Base-by-base conservation (phyloP, 192 early-diverging fungal species). In the Entomortierella lignicola region DNA sequence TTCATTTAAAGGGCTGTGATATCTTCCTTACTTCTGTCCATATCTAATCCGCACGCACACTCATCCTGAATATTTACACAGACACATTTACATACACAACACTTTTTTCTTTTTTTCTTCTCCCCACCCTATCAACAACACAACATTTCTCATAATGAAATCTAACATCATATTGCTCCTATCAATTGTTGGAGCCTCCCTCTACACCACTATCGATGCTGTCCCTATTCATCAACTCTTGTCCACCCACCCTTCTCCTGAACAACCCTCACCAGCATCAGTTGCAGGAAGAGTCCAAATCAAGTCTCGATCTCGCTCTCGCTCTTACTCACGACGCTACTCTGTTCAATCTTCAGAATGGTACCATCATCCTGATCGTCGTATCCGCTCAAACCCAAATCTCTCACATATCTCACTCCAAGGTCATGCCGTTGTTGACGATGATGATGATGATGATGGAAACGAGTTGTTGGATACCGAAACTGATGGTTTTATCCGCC, bases 381-480 rank as follows among this genome's bases (percentile, higher is more conserved):
- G 17, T n/a, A 23, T n/a, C 25, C 55, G 32, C 29, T 23, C 47
- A 18, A 7, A 0, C 21, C 21, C 25, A 50, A 4, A n/a, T n/a
- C n/a, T n/a, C n/a, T n/a, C n/a, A n/a, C n/a, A n/a, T n/a, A n/a
- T 50, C 1, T 51, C 48, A 4, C 65, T 62, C 10, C n/a, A 69
- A 8, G 73, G 61, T 0, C 75, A 79, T 37, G 63, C 52, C 0
- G 63, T 79, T 5, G 15, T 79, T 26, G 75, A 79, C 31, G 75
- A 79, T 0, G 68, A 79, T 20, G 75, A 79, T 25, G 75, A 79
- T 37, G 75, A 79, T 70, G 68, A 50, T n/a, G 75, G 75, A 1
- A 79, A 79, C 51, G 75, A 79, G 68, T 25, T 79, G 50, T 50
- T 79, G 23, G 75, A 79, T 48, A 79, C 68, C 0, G 75, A 79